Evolutionary conservation across 1,284 basidiomycete genomes (phyloP), one percentile per base, ranked within the genome.

Genomic region (Trametes sp.): DNA sequence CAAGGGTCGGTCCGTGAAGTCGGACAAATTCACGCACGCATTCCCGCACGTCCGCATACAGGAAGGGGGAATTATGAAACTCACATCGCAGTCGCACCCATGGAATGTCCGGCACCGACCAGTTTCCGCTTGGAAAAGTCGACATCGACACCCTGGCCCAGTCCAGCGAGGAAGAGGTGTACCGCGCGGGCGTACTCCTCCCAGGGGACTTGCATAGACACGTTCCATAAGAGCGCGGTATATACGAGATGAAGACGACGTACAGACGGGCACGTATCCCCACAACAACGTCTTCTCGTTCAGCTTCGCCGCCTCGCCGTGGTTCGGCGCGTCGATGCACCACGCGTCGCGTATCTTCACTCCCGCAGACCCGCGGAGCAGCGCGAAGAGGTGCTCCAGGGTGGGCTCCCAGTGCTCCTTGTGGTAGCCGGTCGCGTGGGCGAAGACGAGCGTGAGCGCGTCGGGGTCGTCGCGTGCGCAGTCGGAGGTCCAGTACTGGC

Each of bases 361-460:
- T 57, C 35, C 54, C 21, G n/a, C 65, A 2, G 52, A 23, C n/a
- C 21, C 44, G 11, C 33, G 69, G 21, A 50, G 13, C 8, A 38
- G 50, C 0, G 57, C 67, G 52, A 76, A 79, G n/a, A 87, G 70
- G 19, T 84, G 80, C 13, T 83, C 80, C 6, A 87, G 74, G 0
- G 79, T 78, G 1, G 85, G 84, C 65, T 87, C 84, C 82, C 83
- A 87, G 24, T 79, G 77, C 64, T 87, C 85, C 66, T 86, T 87
- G 70, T 82, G 81, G 66, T 81, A 84, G 0, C 84, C 81, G 1
- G 81, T 84, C 8, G 79, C 85, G 67, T 87, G 85, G 1, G 82
- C 71, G 54, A 84, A 78, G 33, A 87, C 70, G 31, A 86, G 73
- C 0, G 85, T 86, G 10, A 80, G 52, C 0, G 81, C 84, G 10